These are phyloP conservation scores for Parietichytrium sp. DNA, from an alignment of 108 stramenopile genomes.

Conservation along the genomic window DNA sequence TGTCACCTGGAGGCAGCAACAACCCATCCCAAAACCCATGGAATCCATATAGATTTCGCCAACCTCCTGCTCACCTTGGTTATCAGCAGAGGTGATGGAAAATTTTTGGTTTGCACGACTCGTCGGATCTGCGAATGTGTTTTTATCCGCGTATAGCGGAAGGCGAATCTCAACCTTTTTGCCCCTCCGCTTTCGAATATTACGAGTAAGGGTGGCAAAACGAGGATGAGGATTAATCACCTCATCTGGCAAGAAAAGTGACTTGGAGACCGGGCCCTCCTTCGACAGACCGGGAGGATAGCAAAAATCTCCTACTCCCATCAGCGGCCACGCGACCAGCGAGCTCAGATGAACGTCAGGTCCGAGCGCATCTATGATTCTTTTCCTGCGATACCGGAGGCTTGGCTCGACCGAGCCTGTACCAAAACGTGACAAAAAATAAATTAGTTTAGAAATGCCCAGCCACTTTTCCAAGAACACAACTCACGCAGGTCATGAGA, in stretches of 20 bases:
- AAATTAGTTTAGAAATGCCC: too few relatives aligned
- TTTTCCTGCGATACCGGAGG: constrained; percentile 88
- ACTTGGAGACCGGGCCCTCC: constrained; percentile 78
- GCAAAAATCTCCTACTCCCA: constrained; percentile 80
- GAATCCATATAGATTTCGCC: constrained; percentile 85
- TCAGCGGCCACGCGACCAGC: constrained; percentile 76
- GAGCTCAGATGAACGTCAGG: constrained; percentile 88
- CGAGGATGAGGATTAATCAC: constrained; percentile 97
- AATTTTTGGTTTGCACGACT: background rate
- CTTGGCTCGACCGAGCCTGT: constrained; percentile 99
- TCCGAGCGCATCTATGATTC: constrained; percentile 77
- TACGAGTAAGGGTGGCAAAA: constrained; percentile 89
- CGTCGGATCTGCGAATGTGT: constrained; percentile 69
- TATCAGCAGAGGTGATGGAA: background rate
- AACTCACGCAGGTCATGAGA: constrained; percentile 83
- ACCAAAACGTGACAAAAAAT: too few relatives aligned
- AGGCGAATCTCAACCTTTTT: constrained; percentile 88
- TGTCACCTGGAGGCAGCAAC: constrained; percentile 97
- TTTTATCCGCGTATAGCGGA: constrained; percentile 83
- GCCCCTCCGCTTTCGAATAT: constrained; percentile 86
- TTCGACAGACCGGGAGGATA: constrained; percentile 69
- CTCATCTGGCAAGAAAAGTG: constrained; percentile 87
- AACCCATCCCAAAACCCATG: constrained; percentile 99
- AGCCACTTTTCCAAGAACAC: too few relatives aligned
- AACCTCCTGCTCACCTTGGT: background rate